Conservation (phyloP, 2,329 filamentous ascomycete genomes). For the Fusarium incarnatum region DNA sequence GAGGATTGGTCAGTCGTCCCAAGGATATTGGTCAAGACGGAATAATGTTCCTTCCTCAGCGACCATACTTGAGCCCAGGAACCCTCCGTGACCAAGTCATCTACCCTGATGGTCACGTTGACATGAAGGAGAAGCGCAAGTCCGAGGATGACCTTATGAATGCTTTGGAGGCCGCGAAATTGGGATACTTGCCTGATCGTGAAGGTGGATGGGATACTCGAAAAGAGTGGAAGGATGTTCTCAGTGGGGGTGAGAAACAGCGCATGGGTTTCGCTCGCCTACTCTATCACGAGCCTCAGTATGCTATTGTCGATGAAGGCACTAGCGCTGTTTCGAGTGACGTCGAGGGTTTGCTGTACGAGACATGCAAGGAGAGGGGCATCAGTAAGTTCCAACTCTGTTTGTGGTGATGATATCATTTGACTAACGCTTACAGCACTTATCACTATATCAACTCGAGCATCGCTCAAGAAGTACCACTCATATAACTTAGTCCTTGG, state of each 20-base stretch:
- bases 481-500: constrained; percentile 90
- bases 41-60: constrained; percentile 98
- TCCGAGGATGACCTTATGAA: constrained; percentile 81
- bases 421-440: constrained; percentile 67
- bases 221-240: constrained; percentile 98
- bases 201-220: constrained; percentile 97
- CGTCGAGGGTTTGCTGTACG: constrained; percentile 93
- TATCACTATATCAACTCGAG: constrained; percentile 95
- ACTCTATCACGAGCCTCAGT: constrained; percentile 93
- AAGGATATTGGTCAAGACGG: constrained; percentile 85
- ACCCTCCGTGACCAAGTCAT: constrained; percentile 97
- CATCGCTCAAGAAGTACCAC: constrained; percentile 95
- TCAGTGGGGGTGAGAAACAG: constrained; percentile 98
- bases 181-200: constrained; percentile 89
- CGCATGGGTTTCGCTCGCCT: constrained; percentile 90
- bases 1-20: constrained; percentile 89
- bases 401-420: background rate
- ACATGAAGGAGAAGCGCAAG: constrained; percentile 86
- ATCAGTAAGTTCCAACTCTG: constrained; percentile 75
- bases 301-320: constrained; percentile 94
- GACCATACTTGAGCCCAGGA: constrained; percentile 90
- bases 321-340: constrained; percentile 95
- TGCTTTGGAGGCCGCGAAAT: constrained; percentile 82
- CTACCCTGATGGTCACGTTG: constrained; percentile 93
- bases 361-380: constrained; percentile 89